A percentile compares a stretch with the other conserved stretches of the same genome.
Conservation (phyloP, 768 basidiomycete genomes). For the Pulveroboletus sp. region DNA sequence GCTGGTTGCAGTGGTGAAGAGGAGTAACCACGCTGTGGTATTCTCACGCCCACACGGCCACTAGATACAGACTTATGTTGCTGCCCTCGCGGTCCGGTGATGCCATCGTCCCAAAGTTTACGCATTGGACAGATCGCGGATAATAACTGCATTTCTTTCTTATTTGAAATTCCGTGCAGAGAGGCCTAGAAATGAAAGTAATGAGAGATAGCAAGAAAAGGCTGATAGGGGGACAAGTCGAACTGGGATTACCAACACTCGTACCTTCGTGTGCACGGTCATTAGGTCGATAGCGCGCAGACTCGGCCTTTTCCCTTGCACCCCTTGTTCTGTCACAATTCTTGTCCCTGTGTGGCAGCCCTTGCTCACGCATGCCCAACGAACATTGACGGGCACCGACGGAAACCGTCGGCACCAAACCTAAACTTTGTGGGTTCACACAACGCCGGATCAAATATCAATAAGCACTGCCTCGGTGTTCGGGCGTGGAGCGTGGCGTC, state of each 20-base stretch:
- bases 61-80: not conserved
- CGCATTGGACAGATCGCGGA: not conserved
- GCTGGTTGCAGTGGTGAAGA: not conserved
- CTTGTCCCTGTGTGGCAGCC: not conserved
- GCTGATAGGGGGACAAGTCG: not conserved
- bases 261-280: not conserved
- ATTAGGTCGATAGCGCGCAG: not conserved
- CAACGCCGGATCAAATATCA: not conserved
- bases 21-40: not conserved
- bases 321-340: not conserved
- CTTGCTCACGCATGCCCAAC: not conserved
- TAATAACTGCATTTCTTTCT: too few relatives aligned
- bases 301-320: not conserved
- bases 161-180: not conserved
- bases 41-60: not conserved
- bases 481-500: not conserved
- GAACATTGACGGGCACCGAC: not conserved
- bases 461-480: not conserved
- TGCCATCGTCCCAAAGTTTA: not conserved
- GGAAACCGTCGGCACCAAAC: too few relatives aligned
- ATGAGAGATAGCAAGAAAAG: not conserved
- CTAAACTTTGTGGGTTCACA: too few relatives aligned
- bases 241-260: not conserved
- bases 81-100: not conserved
- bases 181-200: not conserved